These are phyloP conservation scores for Gossypium schwendimanii DNA, from an alignment of 441 rosid species.

Conservation along the genomic window DNA sequence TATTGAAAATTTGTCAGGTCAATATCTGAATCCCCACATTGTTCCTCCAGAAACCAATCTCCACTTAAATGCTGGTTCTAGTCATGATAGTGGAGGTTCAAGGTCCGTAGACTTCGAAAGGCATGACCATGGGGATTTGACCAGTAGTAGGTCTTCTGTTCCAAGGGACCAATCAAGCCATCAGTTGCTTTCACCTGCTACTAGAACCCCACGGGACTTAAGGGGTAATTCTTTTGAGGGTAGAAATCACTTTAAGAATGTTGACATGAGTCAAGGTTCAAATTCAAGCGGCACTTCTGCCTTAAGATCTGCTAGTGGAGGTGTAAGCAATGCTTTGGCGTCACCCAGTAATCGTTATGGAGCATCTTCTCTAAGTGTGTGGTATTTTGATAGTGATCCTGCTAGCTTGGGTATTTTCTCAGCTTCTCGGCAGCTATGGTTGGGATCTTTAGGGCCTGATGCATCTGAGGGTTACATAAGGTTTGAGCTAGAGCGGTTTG, in stretches of 20 bases:
- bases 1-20: slow-evolving; percentile 30
- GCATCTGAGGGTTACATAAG: slow-evolving; percentile 71
- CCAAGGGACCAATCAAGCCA: slow-evolving; percentile 52
- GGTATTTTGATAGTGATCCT: slow-evolving; percentile 81
- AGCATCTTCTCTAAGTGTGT: slow-evolving; percentile 42
- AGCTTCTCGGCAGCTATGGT: slow-evolving; percentile 78
- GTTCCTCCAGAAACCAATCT: slow-evolving; percentile 34
- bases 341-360: slow-evolving; percentile 61
- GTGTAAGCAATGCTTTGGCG: slow-evolving; percentile 26
- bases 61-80: slow-evolving; percentile 45
- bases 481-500: slow-evolving; percentile 80
- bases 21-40: slow-evolving; percentile 31
- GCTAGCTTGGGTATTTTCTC: slow-evolving; percentile 68
- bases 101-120: slow-evolving; percentile 57
- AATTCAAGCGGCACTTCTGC: slow-evolving; percentile 25
- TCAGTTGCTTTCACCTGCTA: slow-evolving; percentile 59
- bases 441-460: slow-evolving; percentile 74
- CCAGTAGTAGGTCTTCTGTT: slow-evolving; percentile 56
- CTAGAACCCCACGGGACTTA: slow-evolving; percentile 42
- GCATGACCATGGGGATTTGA: slow-evolving; percentile 57
- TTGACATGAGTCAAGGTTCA: slow-evolving; percentile 30
- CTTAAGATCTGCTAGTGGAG: slow-evolving; percentile 29
- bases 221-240: slow-evolving; percentile 67
- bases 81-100: slow-evolving; percentile 53
- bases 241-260: slow-evolving; percentile 38